These are phyloP conservation scores for Suaeda aralocaspica DNA, from an alignment of 148 eudicot species.

Conservation along the genomic window DNA sequence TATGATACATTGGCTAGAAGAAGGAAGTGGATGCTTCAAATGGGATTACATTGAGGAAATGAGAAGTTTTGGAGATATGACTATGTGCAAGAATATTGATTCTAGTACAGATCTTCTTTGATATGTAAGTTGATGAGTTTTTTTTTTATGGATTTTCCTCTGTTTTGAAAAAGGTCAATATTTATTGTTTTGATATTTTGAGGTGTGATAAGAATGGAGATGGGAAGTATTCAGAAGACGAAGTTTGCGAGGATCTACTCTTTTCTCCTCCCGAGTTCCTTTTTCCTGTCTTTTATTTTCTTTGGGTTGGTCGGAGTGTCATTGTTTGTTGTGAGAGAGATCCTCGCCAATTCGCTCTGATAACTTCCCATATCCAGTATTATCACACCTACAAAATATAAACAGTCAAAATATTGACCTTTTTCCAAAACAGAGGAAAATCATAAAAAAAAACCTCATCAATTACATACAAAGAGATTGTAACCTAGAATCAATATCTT, in stretches of 20 bases:
- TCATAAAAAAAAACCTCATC: slow-evolving; percentile 4
- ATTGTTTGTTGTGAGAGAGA: too few relatives aligned
- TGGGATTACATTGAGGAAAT: slow-evolving; percentile 63
- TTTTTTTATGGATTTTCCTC: neutral
- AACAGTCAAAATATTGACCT: slow-evolving; percentile 10
- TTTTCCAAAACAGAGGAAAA: neutral
- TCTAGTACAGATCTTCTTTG: slow-evolving; percentile 84
- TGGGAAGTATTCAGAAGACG: slow-evolving; percentile 85
- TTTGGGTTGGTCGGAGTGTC: too few relatives aligned
- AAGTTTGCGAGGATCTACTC: slow-evolving; percentile 94
- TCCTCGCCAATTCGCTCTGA: slow-evolving; percentile 91
- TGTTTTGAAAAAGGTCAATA: neutral
- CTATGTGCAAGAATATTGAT: slow-evolving; percentile 68
- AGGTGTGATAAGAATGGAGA: slow-evolving; percentile 99
- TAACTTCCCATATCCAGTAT: slow-evolving; percentile 87
- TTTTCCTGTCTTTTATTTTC: too few relatives aligned
- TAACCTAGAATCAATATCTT: slow-evolving; percentile 74
- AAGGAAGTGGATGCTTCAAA: slow-evolving; percentile 37
- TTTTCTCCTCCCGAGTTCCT: too few relatives aligned
- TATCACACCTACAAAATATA: slow-evolving; percentile 74
- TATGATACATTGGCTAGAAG: slow-evolving; percentile 82
- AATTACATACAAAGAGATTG: slow-evolving; percentile 81
- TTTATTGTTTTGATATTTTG: slow-evolving; percentile 21
- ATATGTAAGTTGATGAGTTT: slow-evolving; percentile 41
- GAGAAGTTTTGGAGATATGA: slow-evolving; percentile 87